Evolutionary conservation across 148 eudicot species (phyloP).

Genomic region (Rhododendron williamsianum): DNA sequence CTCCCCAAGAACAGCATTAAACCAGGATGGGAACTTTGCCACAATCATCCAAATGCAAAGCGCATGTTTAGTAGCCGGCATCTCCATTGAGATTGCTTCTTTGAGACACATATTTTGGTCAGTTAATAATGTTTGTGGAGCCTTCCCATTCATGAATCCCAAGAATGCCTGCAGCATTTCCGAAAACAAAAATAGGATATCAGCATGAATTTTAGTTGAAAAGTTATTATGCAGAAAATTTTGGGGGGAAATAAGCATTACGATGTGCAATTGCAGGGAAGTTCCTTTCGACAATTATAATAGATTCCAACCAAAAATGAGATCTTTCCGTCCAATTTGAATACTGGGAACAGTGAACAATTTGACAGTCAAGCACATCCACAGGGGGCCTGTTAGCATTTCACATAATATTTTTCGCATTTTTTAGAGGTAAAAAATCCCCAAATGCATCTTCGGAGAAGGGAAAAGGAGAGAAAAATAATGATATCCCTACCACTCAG

Average conservation of each 20-base stretch:
- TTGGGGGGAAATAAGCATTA: neutral
- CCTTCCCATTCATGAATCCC: conserved; percentile 77
- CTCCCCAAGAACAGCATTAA: conserved; percentile 84
- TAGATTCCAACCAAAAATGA: neutral
- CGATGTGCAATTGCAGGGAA: neutral
- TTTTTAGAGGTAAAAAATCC: neutral
- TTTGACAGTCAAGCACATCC: neutral
- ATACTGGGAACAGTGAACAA: neutral
- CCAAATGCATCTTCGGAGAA: neutral
- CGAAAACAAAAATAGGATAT: conserved; percentile 13
- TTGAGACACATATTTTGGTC: conserved; percentile 89
- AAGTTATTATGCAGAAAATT: neutral
- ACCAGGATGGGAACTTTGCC: conserved; percentile 95
- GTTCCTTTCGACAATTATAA: neutral
- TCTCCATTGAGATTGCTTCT: conserved; percentile 79
- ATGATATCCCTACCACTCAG: neutral
- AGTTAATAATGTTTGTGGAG: conserved; percentile 80
- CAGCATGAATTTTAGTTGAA: neutral
- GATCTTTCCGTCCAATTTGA: conserved; percentile 4
- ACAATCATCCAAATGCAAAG: conserved; percentile 89
- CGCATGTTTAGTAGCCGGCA: conserved; percentile 91
- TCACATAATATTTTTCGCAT: no score
- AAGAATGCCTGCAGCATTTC: conserved; percentile 49
- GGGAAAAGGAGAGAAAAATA: neutral
- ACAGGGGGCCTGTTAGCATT: neutral